Evolutionary conservation across 129 eudicot genomes (phyloP), one percentile per base, ranked within the genome.

Genomic region (Chrysanthemum lavandulifolium): DNA sequence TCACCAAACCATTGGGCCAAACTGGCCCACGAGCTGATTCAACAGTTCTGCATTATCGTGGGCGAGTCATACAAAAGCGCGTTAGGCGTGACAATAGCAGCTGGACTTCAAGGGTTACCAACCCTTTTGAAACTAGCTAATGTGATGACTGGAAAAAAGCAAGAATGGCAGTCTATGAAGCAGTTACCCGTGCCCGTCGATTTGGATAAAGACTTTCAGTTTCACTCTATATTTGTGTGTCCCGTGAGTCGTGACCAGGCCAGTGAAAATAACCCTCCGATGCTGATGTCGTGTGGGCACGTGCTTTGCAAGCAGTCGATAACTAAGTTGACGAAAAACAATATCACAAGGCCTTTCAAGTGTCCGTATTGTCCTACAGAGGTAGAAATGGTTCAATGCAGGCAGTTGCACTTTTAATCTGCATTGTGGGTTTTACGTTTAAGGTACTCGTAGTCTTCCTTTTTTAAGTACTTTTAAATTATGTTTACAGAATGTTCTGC

Each of bases 211-310:
- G 96, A 87, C 65, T 90, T 89, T 60, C 92, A 89, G 81, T 89
- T 93, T 80, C 98, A 87, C 68, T 87, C 95, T 3, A 68, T 93
- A 18, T 93, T 93, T 68, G 98, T 93, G 18, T 93, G 96, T 54
- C 98, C 98, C 1, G 98, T 93, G 72, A 89, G 96, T 69, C 80
- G 98, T 36, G 98, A 89, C 47, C 95, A 87, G 69, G 96, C 89
- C 11, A 87, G 87, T 5, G 98, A 93, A 33, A 96, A 89, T 58
- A 93, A 89, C 67, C 98, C 98, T 7, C 90, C 98, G 5, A 89
- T 89, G 98, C 71, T 89, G 80, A 71, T 93, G 88, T 72, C 96
- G 2, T 93, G 98, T 56, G 98, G 98, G 33, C 98, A 91, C 21
- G 97, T 91, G 18, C 83, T 91, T 3, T 91, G 92, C 78, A 91